Evolutionary conservation across 148 eudicot species (phyloP).

Genomic region (Camellia lanceoleosa): DNA sequence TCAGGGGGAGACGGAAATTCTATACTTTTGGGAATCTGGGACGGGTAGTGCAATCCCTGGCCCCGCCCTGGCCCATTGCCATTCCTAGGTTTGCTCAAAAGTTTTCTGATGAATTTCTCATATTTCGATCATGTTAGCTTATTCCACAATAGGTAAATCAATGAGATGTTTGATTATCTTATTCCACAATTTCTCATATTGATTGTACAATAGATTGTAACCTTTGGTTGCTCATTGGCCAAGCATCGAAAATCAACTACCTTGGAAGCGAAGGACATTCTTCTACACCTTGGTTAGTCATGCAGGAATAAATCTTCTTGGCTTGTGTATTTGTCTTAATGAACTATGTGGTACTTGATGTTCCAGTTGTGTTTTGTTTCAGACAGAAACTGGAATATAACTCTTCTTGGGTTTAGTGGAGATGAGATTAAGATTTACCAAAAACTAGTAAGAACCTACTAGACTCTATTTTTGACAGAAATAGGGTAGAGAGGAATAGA

Average conservation of each 20-base stretch:
- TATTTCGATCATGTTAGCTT: no score
- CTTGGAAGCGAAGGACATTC: slow-evolving; percentile 91
- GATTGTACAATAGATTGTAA: no score
- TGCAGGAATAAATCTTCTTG: slow-evolving; percentile 12
- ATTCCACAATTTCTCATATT: no score
- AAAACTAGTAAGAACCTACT: slow-evolving; percentile 61
- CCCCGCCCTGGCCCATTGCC: no score
- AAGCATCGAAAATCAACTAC: slow-evolving; percentile 90
- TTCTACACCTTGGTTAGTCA: slow-evolving; percentile 82
- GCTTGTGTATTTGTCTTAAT: background rate
- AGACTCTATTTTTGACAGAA: background rate
- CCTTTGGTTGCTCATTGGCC: slow-evolving; percentile 91
- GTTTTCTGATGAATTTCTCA: no score
- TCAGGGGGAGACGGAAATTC: no score
- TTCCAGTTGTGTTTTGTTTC: slow-evolving; percentile 18
- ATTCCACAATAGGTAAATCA: no score
- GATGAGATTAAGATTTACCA: slow-evolving; percentile 75
- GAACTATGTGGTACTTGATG: slow-evolving; percentile 4
- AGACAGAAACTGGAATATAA: slow-evolving; percentile 94
- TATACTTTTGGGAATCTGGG: no score
- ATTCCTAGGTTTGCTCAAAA: no score
- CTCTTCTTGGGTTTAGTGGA: slow-evolving; percentile 83
- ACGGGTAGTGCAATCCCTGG: no score
- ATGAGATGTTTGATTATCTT: no score
- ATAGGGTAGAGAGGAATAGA: no score